Evolutionary conservation across 306 rosid genomes (phyloP).

Genomic region (Castanopsis chinensis): DNA sequence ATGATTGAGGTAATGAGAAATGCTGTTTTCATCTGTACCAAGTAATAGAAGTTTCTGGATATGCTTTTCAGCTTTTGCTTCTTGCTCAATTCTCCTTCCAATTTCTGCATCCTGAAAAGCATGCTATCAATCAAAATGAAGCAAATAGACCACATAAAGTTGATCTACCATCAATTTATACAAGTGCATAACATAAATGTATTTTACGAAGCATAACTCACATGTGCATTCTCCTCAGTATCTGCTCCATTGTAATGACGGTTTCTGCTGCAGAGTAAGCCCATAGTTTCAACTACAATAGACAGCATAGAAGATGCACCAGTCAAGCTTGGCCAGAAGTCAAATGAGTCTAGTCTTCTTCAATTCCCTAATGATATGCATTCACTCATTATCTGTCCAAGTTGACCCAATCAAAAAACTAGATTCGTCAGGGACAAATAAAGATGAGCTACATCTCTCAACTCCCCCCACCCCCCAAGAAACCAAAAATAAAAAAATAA

Average conservation of each 20-base stretch:
- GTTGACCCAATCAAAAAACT: slow-evolving; percentile 42
- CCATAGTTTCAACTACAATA: slow-evolving; percentile 72
- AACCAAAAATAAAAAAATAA: too few species aligned
- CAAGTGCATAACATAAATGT: not conserved
- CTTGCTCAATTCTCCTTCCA: slow-evolving; percentile 87
- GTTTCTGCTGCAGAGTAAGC: slow-evolving; percentile 86
- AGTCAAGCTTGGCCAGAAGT: slow-evolving; percentile 49
- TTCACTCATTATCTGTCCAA: slow-evolving; percentile 24
- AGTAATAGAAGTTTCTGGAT: slow-evolving; percentile 93
- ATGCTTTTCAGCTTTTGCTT: slow-evolving; percentile 91
- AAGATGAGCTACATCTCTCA: not conserved
- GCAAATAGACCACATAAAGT: slow-evolving; percentile 5
- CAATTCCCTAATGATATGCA: slow-evolving; percentile 19
- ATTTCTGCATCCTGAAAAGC: slow-evolving; percentile 84
- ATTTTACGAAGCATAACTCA: slow-evolving; percentile 24
- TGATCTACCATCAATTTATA: not conserved
- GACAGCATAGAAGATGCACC: slow-evolving; percentile 75
- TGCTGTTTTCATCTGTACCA: slow-evolving; percentile 44
- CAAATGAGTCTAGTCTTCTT: slow-evolving; percentile 27
- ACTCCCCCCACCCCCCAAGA: too few species aligned
- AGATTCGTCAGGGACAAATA: slow-evolving; percentile 23
- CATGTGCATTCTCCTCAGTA: slow-evolving; percentile 83
- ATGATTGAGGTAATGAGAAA: slow-evolving; percentile 3
- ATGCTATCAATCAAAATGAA: slow-evolving; percentile 25
- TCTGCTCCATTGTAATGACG: slow-evolving; percentile 66